Evolutionary conservation across 2,329 filamentous ascomycete species (phyloP), one percentile per base, ranked within the genome.

Genomic region (Rhytidhysteron rufulum): DNA sequence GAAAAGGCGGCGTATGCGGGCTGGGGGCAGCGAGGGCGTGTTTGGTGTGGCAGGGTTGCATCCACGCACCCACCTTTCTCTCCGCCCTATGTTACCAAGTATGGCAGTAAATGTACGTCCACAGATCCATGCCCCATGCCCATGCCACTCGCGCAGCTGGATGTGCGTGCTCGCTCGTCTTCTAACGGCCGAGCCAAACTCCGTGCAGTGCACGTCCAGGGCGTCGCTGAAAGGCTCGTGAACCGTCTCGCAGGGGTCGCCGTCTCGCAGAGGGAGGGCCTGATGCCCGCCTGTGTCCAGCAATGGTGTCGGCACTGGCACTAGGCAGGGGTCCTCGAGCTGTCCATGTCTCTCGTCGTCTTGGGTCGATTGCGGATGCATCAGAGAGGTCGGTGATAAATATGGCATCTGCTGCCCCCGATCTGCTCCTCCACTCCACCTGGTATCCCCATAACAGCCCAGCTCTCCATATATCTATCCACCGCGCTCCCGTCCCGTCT

Each of bases 401-500:
- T 57, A 57, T 54, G 48, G 44, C 44, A 48, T 40, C 37, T 34
- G 37, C 45, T 51, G 45, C 57, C 57, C n/a, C 54, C 41, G 40
- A 37, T 29, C 34, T 18, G 40, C 41, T 38, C 44, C 25, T 45
- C 34, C 41, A 40, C 36, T n/a, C 33, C 20, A 5, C 35, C 29
- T 27, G 18, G 3, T 36, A 40, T 40, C 42, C n/a, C n/a, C n/a
- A n/a, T n/a, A n/a, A n/a, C 37, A 25, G 35, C 38, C 38, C 37
- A 17, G 37, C 40, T 33, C 43, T 33, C 27, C 41, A 41, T 45
- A 48, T 53, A 50, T 47, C 52, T 50, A 35, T 41, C 36, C 5
- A 4, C 31, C 16, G 22, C 34, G 13, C 19, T 36, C 5, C 16
- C 20, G 15, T 4, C 4, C 8, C 13, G n/a, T 13, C 32, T 16